These are phyloP conservation scores for Penicillium sp. DNA, from an alignment of 2,329 filamentous ascomycete species.

Conservation along the genomic window DNA sequence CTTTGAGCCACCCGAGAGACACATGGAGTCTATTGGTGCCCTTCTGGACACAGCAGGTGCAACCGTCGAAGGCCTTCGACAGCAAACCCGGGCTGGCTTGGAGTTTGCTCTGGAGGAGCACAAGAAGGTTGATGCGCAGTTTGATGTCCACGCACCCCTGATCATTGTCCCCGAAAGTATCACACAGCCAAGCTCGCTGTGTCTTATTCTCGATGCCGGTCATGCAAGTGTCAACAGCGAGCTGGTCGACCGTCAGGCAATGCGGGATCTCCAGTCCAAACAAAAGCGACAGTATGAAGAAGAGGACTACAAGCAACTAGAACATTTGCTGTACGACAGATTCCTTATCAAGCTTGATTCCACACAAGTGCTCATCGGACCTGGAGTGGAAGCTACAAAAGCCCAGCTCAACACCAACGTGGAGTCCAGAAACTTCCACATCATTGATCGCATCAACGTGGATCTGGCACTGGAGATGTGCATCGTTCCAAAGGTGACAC, in stretches of 20 bases:
- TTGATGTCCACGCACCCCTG: conserved; percentile 92
- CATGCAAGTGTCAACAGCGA: conserved; percentile 94
- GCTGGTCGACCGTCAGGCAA: conserved; percentile 84
- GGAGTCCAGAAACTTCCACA: conserved; percentile 72
- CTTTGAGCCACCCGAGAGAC: conserved; percentile 91
- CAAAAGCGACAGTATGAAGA: conserved; percentile 85
- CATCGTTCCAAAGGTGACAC: conserved; percentile 93
- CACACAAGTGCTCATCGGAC: conserved; percentile 92
- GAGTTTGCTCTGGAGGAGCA: conserved; percentile 97
- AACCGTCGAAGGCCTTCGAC: conserved; percentile 89
- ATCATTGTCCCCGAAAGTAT: conserved; percentile 97
- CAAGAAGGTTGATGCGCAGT: conserved; percentile 94
- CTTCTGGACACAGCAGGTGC: conserved; percentile 94
- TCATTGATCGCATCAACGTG: conserved; percentile 96
- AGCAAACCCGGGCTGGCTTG: conserved; percentile 92
- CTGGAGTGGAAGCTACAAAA: conserved; percentile 87
- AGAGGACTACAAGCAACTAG: conserved; percentile 82
- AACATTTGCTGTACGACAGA: conserved; percentile 96
- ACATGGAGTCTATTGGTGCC: conserved; percentile 97
- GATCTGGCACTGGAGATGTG: conserved; percentile 96
- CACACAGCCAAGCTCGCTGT: conserved; percentile 75
- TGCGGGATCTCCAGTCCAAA: conserved; percentile 87
- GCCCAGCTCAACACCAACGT: conserved; percentile 71
- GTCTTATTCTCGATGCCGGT: conserved; percentile 92
- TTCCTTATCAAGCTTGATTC: conserved; percentile 91